A percentile compares a stretch with the other conserved stretches of the same genome.
Evolutionary conservation across 192 early-diverging fungal species (phyloP).

Genomic region (Coemansia sp.): DNA sequence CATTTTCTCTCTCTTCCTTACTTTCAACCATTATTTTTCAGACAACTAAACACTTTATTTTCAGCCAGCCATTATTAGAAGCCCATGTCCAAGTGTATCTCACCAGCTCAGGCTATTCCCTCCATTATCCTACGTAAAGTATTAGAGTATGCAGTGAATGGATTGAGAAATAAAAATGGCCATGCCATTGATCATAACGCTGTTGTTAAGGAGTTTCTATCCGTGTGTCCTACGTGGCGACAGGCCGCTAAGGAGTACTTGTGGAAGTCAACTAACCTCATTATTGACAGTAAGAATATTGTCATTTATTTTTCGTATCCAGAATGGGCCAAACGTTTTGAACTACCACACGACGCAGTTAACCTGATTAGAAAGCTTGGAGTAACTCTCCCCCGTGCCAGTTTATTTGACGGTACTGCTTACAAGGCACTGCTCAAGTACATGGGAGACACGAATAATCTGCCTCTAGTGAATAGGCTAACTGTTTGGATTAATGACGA

Average conservation of each 20-base stretch:
- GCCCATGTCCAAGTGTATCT: not conserved
- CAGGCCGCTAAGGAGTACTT: not conserved
- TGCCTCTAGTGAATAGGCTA: not conserved
- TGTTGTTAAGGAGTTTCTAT: not conserved
- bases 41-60: not conserved
- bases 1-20: not conserved
- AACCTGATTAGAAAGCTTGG: not conserved
- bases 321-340: not conserved
- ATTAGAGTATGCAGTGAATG: not conserved
- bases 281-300: not conserved
- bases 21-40: not conserved
- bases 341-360: not conserved
- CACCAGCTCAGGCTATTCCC: not conserved
- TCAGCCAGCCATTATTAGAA: not conserved
- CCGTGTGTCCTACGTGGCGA: not conserved
- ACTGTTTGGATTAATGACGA: not conserved
- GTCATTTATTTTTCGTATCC: not conserved
- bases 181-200: not conserved
- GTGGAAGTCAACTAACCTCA: not conserved
- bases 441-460: not conserved
- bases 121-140: not conserved
- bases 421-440: not conserved
- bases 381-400: not conserved
- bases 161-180: not conserved
- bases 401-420: not conserved